Evolutionary conservation across 495 filamentous ascomycete genomes (phyloP).

Genomic region (Penicillium crystallinum): DNA sequence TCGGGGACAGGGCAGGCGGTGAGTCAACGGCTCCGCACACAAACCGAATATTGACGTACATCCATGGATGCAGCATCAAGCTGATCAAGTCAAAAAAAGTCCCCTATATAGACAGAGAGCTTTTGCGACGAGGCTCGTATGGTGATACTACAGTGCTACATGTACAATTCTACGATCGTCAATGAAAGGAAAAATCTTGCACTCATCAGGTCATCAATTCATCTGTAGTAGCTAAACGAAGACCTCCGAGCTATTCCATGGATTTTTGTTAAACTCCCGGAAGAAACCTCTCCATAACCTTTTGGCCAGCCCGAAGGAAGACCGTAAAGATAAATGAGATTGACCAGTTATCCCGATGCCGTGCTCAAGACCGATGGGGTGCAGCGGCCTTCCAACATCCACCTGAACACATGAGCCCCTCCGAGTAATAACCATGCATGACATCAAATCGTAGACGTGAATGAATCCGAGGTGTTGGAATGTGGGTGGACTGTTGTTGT

Average conservation of each 20-base stretch:
- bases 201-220: constrained; percentile 25
- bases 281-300: constrained; percentile 40
- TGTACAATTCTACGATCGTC: neutral
- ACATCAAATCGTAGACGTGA: constrained; percentile 17
- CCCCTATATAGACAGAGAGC: neutral
- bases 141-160: too few species aligned
- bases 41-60: constrained; percentile 20
- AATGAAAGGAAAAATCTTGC: neutral
- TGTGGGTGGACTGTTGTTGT: constrained; percentile 19
- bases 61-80: neutral
- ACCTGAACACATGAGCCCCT: constrained; percentile 36
- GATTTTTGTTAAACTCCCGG: constrained; percentile 35
- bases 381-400: constrained; percentile 33
- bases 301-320: constrained; percentile 15
- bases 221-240: constrained; percentile 28
- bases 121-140: neutral
- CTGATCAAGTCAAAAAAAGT: neutral
- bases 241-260: constrained; percentile 25
- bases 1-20: constrained; percentile 21
- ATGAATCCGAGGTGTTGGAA: constrained; percentile 31
- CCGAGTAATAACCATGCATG: constrained; percentile 25
- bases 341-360: constrained; percentile 39
- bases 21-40: constrained; percentile 6
- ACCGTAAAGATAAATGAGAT: constrained; percentile 22
- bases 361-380: constrained; percentile 19